Base-by-base conservation (phyloP, 2,329 filamentous ascomycete species). In the Nothomitra cinnamomea region DNA sequence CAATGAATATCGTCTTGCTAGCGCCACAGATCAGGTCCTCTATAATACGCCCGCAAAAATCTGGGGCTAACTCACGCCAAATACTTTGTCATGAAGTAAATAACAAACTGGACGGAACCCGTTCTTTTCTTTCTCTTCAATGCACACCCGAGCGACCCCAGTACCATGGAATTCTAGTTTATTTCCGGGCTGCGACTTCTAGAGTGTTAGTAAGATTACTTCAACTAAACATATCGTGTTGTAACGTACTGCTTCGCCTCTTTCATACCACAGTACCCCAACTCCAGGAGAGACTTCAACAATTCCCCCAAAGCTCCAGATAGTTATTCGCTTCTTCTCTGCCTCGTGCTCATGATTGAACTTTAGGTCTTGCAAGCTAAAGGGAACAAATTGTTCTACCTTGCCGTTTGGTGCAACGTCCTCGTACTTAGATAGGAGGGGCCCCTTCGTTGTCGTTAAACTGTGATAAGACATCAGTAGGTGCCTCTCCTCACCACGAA, bases 231-330 rank as follows among this genome's bases (percentile, higher is more conserved):
- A 13, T 17, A 22, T 43, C 21, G 21, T 12, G 6, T 15, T n/a
- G 49, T 6, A 13, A 52, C 50, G 7, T 24, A 48, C 50, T 40
- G 49, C 36, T 43, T 41, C 24, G 3, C 32, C 36, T 10, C 56
- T 50, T 35, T 57, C 49, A 50, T 54, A 57, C 51, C 51, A 57
- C 21, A 52, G 43, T 22, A 43, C 56, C 10, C 56, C 56, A 25
- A 48, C n/a, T 5, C 54, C 52, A 24, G 51, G 50, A 21, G 42
- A 47, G 36, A 47, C 51, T 21, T 60, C 58, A 12, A 56, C 56
- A 13, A 55, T 45, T 19, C 57, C 58, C 2, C 58, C 56, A 48
- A 55, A 59, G 25, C 32, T 51, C 53, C 58, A 58, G 12, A 60
- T 54, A 15, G 55, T 55, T 19, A 57, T 19, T n/a, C 57, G 36